Percentiles rank a stretch among this genome's conserved stretches.
These are phyloP conservation scores for Thermomucor indicae-seudaticae DNA, from an alignment of 371 early-diverging fungal species.

Conservation along the genomic window DNA sequence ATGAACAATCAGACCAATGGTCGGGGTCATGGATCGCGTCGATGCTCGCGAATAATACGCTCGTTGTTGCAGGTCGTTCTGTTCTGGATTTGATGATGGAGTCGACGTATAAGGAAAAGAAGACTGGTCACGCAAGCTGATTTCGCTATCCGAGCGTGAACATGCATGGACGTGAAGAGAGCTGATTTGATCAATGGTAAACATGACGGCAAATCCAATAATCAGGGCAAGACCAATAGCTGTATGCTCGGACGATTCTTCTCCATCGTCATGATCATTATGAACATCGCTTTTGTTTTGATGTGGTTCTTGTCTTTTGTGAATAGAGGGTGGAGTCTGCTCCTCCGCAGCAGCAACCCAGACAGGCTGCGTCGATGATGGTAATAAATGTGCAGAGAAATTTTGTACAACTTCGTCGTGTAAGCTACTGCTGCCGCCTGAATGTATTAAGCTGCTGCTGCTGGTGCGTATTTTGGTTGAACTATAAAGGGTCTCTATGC, in stretches of 20 bases:
- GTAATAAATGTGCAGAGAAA: neutral
- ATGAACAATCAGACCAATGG: conserved; percentile 89
- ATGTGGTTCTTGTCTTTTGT: neutral
- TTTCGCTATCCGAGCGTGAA: conserved; percentile 17
- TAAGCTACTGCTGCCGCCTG: neutral
- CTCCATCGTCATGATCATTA: conserved; percentile 1
- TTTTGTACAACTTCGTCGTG: no score
- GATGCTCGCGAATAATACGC: no score
- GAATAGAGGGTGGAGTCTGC: conserved; percentile 5
- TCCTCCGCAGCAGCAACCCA: conserved; percentile 11
- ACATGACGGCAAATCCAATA: conserved; percentile 90
- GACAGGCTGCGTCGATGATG: neutral
- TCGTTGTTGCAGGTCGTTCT: neutral
- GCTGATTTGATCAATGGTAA: conserved; percentile 59
- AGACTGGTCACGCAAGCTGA: neutral
- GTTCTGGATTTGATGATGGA: neutral
- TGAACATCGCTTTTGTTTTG: neutral
- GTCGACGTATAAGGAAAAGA: neutral
- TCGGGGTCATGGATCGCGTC: conserved; percentile 35
- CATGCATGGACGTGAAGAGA: conserved; percentile 47
- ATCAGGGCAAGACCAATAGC: conserved; percentile 78
- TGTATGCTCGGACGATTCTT: conserved; percentile 40
- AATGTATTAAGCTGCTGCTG: no score
- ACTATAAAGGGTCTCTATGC: conserved; percentile 82
- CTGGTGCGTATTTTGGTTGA: conserved; percentile 4